These are phyloP conservation scores for Fragaria vesca DNA, from an alignment of 306 rosid species.

Conservation along the genomic window DNA sequence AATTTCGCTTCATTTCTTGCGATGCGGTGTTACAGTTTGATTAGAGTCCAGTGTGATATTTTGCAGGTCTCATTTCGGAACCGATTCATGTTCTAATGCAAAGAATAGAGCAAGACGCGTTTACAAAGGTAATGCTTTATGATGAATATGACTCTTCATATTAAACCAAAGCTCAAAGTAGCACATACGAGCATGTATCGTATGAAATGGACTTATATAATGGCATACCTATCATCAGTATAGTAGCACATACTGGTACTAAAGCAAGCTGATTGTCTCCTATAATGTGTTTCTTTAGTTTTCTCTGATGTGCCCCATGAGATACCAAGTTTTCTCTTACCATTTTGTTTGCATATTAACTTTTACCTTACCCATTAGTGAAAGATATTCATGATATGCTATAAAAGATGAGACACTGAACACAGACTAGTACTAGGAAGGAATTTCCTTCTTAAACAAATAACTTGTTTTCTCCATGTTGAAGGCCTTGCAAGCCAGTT, in stretches of 20 bases:
- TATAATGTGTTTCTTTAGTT: background rate
- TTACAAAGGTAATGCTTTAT: slow-evolving; percentile 61
- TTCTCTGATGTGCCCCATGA: background rate
- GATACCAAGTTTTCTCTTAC: background rate
- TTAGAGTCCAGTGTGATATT: background rate
- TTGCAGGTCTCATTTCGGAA: slow-evolving; percentile 65
- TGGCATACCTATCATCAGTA: too few species aligned
- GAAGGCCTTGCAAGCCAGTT: slow-evolving; percentile 69
- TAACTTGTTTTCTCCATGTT: slow-evolving; percentile 25
- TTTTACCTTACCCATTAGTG: background rate
- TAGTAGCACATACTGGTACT: background rate
- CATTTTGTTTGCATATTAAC: background rate
- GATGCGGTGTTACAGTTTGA: background rate
- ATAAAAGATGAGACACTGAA: too few species aligned
- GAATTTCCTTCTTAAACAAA: slow-evolving; percentile 8
- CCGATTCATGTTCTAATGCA: slow-evolving; percentile 57
- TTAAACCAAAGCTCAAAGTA: background rate
- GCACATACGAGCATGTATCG: background rate
- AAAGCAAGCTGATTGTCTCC: background rate
- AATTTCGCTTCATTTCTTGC: background rate
- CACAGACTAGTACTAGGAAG: slow-evolving; percentile 3
- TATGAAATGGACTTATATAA: too few species aligned
- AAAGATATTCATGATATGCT: background rate
- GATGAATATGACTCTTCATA: background rate
- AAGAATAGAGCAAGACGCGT: slow-evolving; percentile 78